Evolutionary conservation across 768 basidiomycete genomes (phyloP).

Genomic region (Panaeolus cyanescens): DNA sequence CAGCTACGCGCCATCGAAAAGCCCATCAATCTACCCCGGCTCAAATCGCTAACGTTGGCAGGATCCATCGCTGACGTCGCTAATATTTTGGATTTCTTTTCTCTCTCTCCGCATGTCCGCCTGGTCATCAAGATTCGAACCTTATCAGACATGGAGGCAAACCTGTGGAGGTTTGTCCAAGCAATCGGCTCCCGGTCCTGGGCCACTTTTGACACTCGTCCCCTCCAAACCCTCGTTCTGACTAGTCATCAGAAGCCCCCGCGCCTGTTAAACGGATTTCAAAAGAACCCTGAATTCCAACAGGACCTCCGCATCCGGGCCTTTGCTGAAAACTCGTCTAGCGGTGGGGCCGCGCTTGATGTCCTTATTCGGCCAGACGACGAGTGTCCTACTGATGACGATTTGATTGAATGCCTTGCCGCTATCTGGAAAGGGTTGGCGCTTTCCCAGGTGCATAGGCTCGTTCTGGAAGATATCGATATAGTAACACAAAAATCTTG

Average conservation of each 20-base stretch:
- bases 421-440: constrained; percentile 35
- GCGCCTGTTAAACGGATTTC: constrained; percentile 19
- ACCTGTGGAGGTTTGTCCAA: constrained; percentile 27
- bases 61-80: constrained; percentile 33
- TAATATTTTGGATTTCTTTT: constrained; percentile 29
- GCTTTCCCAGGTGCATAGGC: constrained; percentile 29
- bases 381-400: constrained; percentile 27
- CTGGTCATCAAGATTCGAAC: constrained; percentile 27
- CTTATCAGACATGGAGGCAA: constrained; percentile 27
- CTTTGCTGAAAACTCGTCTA: constrained; percentile 26
- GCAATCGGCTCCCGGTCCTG: constrained; percentile 27
- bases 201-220: constrained; percentile 14
- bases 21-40: constrained; percentile 25
- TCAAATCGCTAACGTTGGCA: constrained; percentile 29
- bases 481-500: constrained; percentile 42
- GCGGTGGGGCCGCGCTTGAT: constrained; percentile 29
- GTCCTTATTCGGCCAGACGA: constrained; percentile 30
- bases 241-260: constrained; percentile 26
- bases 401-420: constrained; percentile 29
- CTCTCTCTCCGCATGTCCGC: constrained; percentile 25
- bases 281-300: constrained; percentile 29
- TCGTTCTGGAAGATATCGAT: constrained; percentile 38
- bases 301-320: constrained; percentile 34
- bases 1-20: constrained; percentile 16
- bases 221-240: constrained; percentile 31